Evolutionary conservation across 768 basidiomycete genomes (phyloP).

Genomic region (Punctularia strigosozonata): DNA sequence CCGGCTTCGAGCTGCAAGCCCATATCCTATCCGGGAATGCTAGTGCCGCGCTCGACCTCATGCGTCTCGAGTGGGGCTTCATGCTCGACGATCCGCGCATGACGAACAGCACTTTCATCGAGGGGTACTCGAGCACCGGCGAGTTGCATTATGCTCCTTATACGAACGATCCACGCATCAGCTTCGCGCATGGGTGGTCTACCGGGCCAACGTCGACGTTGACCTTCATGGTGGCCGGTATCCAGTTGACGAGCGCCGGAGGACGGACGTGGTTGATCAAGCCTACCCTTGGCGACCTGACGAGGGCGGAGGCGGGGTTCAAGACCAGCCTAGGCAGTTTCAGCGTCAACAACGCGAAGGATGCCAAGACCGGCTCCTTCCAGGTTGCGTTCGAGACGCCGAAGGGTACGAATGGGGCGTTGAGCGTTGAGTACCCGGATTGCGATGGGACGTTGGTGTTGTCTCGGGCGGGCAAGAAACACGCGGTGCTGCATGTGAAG

Average conservation of each 20-base stretch:
- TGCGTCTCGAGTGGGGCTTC: no score
- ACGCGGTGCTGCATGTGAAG: no score
- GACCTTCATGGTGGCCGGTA: constrained; percentile 10
- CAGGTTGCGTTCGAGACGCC: constrained; percentile 4
- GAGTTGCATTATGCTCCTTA: no score
- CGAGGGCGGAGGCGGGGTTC: constrained; percentile 8
- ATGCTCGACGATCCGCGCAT: constrained; percentile 1
- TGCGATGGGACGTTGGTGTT: no score
- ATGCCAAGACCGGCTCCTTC: background rate
- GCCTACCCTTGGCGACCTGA: constrained; percentile 5
- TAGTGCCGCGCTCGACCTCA: no score
- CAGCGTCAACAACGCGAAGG: constrained; percentile 5
- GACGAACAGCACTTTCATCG: constrained; percentile 6
- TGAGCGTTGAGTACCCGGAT: no score
- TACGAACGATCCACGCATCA: constrained; percentile 10
- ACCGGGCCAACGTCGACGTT: constrained; percentile 12
- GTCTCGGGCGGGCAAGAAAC: no score
- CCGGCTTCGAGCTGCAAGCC: no score
- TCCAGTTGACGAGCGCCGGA: constrained; percentile 6
- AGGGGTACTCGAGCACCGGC: no score
- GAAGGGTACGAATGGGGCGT: constrained; percentile 6
- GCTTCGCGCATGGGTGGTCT: constrained; percentile 12
- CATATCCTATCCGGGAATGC: no score
- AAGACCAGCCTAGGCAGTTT: constrained; percentile 9
- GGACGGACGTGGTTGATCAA: constrained; percentile 7